Percentiles rank a stretch among this genome's conserved stretches.
Conservation (phyloP, 2,329 filamentous ascomycete genomes). For the Nectriaceae sp. region DNA sequence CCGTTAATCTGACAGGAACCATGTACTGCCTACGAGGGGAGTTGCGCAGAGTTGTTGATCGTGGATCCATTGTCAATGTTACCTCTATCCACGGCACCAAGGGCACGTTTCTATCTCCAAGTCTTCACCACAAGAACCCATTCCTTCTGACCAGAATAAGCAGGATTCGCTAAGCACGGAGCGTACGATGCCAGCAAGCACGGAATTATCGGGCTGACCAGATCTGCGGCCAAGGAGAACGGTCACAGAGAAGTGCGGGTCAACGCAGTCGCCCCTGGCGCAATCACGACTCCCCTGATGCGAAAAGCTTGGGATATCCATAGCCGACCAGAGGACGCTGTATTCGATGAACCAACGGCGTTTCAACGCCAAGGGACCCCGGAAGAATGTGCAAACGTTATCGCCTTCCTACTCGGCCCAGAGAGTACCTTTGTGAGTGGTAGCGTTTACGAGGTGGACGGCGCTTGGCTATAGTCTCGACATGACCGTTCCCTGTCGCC, state of each 20-base stretch:
- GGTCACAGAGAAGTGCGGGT: slow-evolving; percentile 45
- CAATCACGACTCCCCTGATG: slow-evolving; percentile 53
- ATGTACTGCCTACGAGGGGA: slow-evolving; percentile 53
- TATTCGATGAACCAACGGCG: slow-evolving; percentile 44
- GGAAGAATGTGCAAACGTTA: slow-evolving; percentile 36
- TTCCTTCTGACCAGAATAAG: slow-evolving; percentile 15
- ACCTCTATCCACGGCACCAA: slow-evolving; percentile 49
- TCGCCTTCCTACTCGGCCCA: slow-evolving; percentile 37
- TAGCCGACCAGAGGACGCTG: slow-evolving; percentile 36
- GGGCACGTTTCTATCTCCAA: slow-evolving; percentile 32
- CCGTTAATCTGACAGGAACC: slow-evolving; percentile 51
- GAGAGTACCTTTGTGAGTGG: slow-evolving; percentile 40
- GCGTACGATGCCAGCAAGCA: slow-evolving; percentile 44
- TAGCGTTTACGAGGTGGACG: slow-evolving; percentile 47
- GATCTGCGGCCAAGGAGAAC: slow-evolving; percentile 40
- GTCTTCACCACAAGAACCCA: not conserved
- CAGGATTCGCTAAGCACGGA: slow-evolving; percentile 37
- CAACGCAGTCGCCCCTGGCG: slow-evolving; percentile 51
- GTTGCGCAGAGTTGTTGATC: slow-evolving; percentile 39
- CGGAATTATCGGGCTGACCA: slow-evolving; percentile 39
- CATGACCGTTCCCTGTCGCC: not conserved
- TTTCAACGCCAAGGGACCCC: slow-evolving; percentile 47
- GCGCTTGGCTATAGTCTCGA: slow-evolving; percentile 38
- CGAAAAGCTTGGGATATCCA: slow-evolving; percentile 42
- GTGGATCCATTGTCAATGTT: slow-evolving; percentile 61